Conservation (phyloP, 805 yeast species). For the Candida ovalis region DNA sequence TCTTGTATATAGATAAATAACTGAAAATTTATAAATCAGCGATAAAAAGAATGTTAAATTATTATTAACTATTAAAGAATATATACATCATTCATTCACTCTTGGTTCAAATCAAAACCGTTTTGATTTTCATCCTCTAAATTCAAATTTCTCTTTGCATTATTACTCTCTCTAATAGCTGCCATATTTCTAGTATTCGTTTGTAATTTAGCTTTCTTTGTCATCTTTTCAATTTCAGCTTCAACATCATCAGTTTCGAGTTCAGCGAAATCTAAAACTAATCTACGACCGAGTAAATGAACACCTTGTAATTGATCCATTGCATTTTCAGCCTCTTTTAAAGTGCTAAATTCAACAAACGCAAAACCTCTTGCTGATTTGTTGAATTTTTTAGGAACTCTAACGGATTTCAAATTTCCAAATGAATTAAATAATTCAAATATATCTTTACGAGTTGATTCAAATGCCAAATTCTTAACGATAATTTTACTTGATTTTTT, state of each 20-base stretch:
- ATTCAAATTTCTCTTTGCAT: conserved; percentile 70
- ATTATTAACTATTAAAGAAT: too few species aligned
- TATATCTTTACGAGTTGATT: conserved; percentile 90
- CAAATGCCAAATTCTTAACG: conserved; percentile 96
- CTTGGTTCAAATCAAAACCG: conserved; percentile 11
- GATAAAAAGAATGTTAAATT: background rate
- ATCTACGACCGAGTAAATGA: conserved; percentile 90
- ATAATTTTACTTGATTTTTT: conserved; percentile 70
- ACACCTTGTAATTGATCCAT: conserved; percentile 93
- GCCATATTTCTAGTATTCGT: conserved; percentile 73
- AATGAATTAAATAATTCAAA: conserved; percentile 89
- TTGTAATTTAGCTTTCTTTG: conserved; percentile 77
- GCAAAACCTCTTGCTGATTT: conserved; percentile 96
- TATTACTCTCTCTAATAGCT: conserved; percentile 54
- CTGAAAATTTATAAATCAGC: background rate
- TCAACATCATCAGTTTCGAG: conserved; percentile 80
- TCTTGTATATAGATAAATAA: background rate
- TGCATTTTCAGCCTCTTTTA: conserved; percentile 91
- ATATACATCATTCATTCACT: background rate
- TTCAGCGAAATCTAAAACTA: conserved; percentile 91
- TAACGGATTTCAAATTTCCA: conserved; percentile 89
- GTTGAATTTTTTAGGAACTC: conserved; percentile 96
- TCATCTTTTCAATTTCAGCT: conserved; percentile 87
- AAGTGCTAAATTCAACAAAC: conserved; percentile 83
- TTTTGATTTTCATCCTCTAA: conserved; percentile 55